Percentiles rank a stretch among this genome's conserved stretches.
These are phyloP conservation scores for Kingdonia uniflora DNA, from an alignment of 164 flowering plant species.

Conservation along the genomic window DNA sequence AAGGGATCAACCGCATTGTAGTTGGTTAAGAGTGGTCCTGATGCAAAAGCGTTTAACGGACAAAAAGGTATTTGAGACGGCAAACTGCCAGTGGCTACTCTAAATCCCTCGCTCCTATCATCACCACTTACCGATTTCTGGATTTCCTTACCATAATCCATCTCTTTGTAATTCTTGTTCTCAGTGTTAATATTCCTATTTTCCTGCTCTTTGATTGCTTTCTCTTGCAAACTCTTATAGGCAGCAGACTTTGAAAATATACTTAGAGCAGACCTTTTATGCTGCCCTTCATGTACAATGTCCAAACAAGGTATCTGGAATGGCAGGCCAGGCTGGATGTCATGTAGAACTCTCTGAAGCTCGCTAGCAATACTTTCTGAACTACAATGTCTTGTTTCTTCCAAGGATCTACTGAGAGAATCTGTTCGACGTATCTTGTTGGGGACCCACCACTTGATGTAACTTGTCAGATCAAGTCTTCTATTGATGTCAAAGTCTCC, in stretches of 20 bases:
- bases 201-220: constrained; percentile 41
- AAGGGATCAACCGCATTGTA: constrained; percentile 62
- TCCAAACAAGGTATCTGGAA: constrained; percentile 86
- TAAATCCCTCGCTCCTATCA: constrained; percentile 40
- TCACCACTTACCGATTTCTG: constrained; percentile 48
- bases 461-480: constrained; percentile 70
- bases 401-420: constrained; percentile 33
- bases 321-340: constrained; percentile 62
- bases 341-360: constrained; percentile 52
- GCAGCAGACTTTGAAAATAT: constrained; percentile 73
- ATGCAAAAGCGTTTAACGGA: constrained; percentile 47
- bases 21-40: constrained; percentile 58
- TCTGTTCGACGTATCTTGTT: constrained; percentile 48
- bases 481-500: constrained; percentile 61
- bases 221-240: constrained; percentile 71
- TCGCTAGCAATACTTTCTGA: constrained; percentile 54
- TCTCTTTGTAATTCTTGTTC: constrained; percentile 27
- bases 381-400: constrained; percentile 39
- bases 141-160: constrained; percentile 49
- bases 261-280: constrained; percentile 43
- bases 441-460: constrained; percentile 93
- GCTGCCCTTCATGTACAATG: constrained; percentile 24
- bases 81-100: constrained; percentile 41
- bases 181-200: constrained; percentile 34
- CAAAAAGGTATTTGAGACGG: constrained; percentile 43